Base-by-base conservation (phyloP, 306 rosid species). In the Chamaecrista fasciculata region DNA sequence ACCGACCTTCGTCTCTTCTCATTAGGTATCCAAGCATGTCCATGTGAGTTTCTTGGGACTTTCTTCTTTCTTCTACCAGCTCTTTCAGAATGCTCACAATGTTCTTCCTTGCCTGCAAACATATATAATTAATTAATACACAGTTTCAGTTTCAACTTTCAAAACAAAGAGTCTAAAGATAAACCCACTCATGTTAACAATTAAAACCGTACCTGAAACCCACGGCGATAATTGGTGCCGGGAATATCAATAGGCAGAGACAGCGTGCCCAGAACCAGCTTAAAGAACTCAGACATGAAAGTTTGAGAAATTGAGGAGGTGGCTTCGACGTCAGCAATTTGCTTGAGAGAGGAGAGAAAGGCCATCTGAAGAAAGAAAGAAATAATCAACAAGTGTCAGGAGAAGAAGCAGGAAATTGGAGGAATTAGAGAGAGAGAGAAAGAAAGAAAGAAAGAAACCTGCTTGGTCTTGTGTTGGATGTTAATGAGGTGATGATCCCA, bases 171-270 rank as follows among this genome's bases (percentile, higher is more conserved):
- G n/a, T n/a, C n/a, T n/a, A n/a, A n/a, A n/a, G n/a, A n/a, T n/a
- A n/a, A n/a, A n/a, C n/a, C n/a, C n/a, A n/a, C n/a, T n/a, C n/a
- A n/a, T n/a, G n/a, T n/a, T n/a, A n/a, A n/a, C n/a, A n/a, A n/a
- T n/a, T 5, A 36, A 46, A 48, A 61, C 51, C 52, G 34, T 11
- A 89, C 98, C 97, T 93, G 94, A 18, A 93, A 43, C 34, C 95
- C 99, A 1, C 80, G 82, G 18, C 82, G 79, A 71, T 94, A 94
- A 70, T 91, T 94, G 1, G 99, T 85, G 46, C 97, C 96, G 0
- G 99, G 99, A 79, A 94, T 86, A 39, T 90, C 86, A 76, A 94
- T 94, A 6, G 99, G 99, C 66, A 94, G 80, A 25, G 99, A 94
- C 24, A 94, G 48, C 4, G 99, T 94, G 19, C 99, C 99, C 37